Percentiles rank a stretch among this genome's conserved stretches.
Evolutionary conservation across 2,329 filamentous ascomycete genomes (phyloP).

Genomic region (Tolypocladium inflatum): DNA sequence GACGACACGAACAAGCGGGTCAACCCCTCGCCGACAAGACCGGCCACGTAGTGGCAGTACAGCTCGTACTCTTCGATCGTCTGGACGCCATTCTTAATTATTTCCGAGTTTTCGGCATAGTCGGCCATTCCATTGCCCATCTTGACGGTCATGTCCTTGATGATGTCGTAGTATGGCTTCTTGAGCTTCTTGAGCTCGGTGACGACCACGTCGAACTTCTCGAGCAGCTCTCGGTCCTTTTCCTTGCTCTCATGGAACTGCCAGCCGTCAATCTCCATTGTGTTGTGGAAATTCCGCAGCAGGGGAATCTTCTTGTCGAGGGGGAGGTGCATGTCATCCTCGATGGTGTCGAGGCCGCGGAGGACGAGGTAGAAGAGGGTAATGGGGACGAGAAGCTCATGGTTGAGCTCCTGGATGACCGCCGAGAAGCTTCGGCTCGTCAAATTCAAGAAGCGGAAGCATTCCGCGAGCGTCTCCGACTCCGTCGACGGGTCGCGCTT

Average conservation of each 20-base stretch:
- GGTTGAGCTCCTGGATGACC: constrained; percentile 93
- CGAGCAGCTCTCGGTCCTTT: constrained; percentile 86
- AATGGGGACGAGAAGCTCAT: constrained; percentile 82
- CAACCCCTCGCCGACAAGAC: constrained; percentile 88
- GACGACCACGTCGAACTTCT: constrained; percentile 84
- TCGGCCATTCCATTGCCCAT: constrained; percentile 99
- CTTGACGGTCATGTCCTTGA: constrained; percentile 83
- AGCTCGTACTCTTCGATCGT: constrained; percentile 85
- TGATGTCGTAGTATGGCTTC: constrained; percentile 72
- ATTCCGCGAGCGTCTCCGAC: constrained; percentile 62
- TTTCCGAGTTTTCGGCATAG: constrained; percentile 76
- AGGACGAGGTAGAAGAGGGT: constrained; percentile 88
- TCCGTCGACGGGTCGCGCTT: constrained; percentile 70
- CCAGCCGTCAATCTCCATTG: constrained; percentile 80
- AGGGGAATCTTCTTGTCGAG: constrained; percentile 76
- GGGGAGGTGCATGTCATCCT: constrained; percentile 93
- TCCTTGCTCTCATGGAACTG: constrained; percentile 82
- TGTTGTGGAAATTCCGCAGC: constrained; percentile 70
- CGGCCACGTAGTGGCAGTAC: constrained; percentile 98
- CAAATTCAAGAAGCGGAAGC: constrained; percentile 76
- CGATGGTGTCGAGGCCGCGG: constrained; percentile 91
- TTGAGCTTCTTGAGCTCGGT: constrained; percentile 84
- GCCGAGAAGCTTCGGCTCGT: constrained; percentile 90
- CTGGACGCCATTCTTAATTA: constrained; percentile 70
- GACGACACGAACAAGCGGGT: constrained; percentile 85